phyloP scores from a whole-genome alignment of 148 eudicot species.

The Rhododendron kiyosumense region DNA sequence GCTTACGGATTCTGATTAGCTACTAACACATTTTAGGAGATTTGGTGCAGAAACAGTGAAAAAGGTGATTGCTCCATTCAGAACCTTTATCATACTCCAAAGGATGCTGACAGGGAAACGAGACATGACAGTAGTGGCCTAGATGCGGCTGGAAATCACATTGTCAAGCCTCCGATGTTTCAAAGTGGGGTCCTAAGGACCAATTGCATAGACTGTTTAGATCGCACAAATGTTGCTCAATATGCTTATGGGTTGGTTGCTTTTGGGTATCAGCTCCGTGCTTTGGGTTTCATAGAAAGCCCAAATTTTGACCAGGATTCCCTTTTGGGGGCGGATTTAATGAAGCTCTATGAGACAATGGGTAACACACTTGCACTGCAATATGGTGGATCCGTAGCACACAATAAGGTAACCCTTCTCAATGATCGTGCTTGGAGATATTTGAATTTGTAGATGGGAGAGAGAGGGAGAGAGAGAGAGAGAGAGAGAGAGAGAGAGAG shows the following conservation, averaged over 20 bases:
- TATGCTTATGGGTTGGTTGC: conserved; percentile 77
- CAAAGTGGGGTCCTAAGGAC: conserved; percentile 80
- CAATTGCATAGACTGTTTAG: conserved; percentile 92
- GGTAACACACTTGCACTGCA: conserved; percentile 83
- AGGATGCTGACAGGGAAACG: not conserved
- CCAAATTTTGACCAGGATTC: conserved; percentile 38
- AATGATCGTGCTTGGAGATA: not conserved
- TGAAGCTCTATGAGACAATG: conserved; percentile 71
- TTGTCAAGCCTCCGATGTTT: conserved; percentile 30
- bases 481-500: not conserved
- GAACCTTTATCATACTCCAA: conserved; percentile 8
- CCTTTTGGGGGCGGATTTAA: conserved; percentile 54
- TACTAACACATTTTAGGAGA: not conserved
- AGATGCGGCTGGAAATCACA: conserved; percentile 14
- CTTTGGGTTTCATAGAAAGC: conserved; percentile 43
- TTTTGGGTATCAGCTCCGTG: conserved; percentile 70
- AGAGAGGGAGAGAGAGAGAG: no score
- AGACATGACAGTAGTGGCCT: not conserved
- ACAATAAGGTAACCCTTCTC: conserved; percentile 67
- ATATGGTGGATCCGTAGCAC: conserved; percentile 95
- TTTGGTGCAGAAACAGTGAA: conserved; percentile 25
- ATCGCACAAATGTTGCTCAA: conserved; percentile 90
- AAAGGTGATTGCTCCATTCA: conserved; percentile 9
- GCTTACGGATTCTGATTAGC: not conserved
- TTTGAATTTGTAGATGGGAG: not conserved